These are phyloP conservation scores for Echites panduratus DNA, from an alignment of 257 asterid genomes.

Conservation along the genomic window DNA sequence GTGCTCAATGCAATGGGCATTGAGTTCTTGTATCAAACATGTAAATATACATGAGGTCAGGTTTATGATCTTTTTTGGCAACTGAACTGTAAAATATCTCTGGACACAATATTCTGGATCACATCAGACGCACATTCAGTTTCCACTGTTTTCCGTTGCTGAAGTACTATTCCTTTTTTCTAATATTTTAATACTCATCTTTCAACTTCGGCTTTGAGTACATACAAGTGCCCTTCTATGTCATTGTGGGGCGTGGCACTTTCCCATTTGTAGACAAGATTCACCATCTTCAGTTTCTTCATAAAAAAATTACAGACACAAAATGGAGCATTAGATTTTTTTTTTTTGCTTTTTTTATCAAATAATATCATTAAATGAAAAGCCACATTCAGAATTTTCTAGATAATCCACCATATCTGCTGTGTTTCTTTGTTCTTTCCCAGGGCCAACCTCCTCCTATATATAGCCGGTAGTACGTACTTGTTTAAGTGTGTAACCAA, in stretches of 20 bases:
- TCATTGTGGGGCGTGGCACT: conserved; percentile 18
- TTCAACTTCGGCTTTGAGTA: neutral
- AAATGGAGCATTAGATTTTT: neutral
- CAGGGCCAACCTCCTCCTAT: neutral
- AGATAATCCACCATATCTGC: neutral
- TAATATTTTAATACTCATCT: neutral
- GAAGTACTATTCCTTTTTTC: neutral
- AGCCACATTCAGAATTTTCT: conserved; percentile 15
- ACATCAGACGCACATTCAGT: neutral
- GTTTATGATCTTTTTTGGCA: neutral
- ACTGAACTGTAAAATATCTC: neutral
- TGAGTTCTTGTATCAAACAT: no score
- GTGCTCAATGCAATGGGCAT: no score
- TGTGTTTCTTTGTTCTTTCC: neutral
- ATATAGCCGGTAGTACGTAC: neutral
- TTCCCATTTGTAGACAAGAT: conserved; percentile 5
- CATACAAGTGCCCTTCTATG: conserved; percentile 2
- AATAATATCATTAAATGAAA: conserved; percentile 7
- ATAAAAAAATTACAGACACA: neutral
- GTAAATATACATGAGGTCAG: no score
- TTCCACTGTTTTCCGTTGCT: neutral
- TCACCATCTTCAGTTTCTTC: neutral
- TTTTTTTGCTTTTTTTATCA: no score
- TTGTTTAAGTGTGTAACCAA: neutral
- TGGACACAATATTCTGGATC: neutral